phyloP scores from a whole-genome alignment of 2,329 filamentous ascomycete genomes.

The Lizonia empirigonia region DNA sequence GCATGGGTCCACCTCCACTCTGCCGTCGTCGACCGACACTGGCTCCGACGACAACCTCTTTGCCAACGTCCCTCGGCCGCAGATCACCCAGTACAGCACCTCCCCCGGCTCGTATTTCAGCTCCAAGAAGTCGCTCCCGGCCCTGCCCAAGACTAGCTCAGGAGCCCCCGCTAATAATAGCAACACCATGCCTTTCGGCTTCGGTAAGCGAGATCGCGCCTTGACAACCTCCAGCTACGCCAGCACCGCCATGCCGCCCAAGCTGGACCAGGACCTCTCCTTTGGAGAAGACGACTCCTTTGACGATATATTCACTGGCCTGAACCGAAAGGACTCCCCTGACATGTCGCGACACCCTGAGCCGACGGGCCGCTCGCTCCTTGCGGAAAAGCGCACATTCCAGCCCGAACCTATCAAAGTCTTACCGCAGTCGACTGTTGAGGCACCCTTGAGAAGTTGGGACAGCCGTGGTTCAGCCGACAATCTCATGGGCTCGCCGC shows the following conservation, averaged over 20 bases:
- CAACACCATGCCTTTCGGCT: constrained; percentile 21
- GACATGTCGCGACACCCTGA: constrained; percentile 27
- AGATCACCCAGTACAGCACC: constrained; percentile 38
- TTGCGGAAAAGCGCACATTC: constrained; percentile 44
- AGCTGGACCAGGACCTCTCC: constrained; percentile 51
- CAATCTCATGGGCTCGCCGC: constrained; percentile 53
- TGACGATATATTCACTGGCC: constrained; percentile 58
- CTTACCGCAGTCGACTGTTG: constrained; percentile 51
- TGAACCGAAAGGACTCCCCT: constrained; percentile 40
- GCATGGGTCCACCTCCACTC: constrained; percentile 47
- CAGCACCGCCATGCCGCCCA: constrained; percentile 59
- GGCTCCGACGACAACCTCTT: constrained; percentile 48
- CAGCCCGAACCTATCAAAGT: constrained; percentile 53
- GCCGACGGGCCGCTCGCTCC: constrained; percentile 40
- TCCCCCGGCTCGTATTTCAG: constrained; percentile 28
- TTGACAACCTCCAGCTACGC: constrained; percentile 57
- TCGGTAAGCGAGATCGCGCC: constrained; percentile 39
- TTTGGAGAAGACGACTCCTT: constrained; percentile 46
- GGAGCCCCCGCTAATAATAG: constrained; percentile 26
- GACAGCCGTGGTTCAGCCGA: constrained; percentile 59
- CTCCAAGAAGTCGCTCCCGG: constrained; percentile 38
- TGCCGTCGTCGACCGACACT: constrained; percentile 49
- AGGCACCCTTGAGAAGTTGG: constrained; percentile 59
- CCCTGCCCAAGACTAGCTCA: constrained; percentile 32
- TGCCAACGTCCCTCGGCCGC: constrained; percentile 39